Percentiles rank a stretch among this genome's conserved stretches.
These are phyloP conservation scores for Brassica nigra DNA, from an alignment of 345 rosid genomes.

Conservation along the genomic window DNA sequence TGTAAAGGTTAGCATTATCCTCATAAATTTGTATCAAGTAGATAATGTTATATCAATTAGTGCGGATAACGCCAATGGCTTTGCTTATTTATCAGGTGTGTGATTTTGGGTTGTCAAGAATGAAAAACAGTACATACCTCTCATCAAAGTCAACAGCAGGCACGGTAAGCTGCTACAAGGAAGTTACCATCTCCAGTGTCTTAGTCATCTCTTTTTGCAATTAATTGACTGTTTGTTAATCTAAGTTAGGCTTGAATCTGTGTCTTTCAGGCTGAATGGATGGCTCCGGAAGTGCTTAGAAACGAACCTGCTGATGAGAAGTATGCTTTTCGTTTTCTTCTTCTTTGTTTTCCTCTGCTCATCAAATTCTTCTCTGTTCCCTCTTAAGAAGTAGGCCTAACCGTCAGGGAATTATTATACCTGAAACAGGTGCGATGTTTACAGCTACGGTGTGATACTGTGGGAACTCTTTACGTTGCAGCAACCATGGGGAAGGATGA, in stretches of 20 bases:
- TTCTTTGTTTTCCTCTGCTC: background rate
- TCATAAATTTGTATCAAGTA: background rate
- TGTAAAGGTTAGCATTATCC: conserved; percentile 60
- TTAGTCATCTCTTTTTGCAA: background rate
- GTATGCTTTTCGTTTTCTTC: conserved; percentile 46
- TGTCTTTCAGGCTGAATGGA: conserved; percentile 92
- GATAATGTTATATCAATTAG: conserved; percentile 1
- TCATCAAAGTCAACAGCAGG: conserved; percentile 96
- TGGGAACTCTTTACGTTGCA: conserved; percentile 86
- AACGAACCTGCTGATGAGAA: conserved; percentile 96
- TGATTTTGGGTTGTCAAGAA: conserved; percentile 89
- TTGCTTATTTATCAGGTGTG: conserved; percentile 59
- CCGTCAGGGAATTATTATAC: background rate
- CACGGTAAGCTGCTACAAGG: conserved; percentile 56
- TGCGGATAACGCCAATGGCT: background rate
- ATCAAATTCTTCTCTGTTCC: background rate
- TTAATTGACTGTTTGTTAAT: background rate
- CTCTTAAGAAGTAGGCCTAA: background rate
- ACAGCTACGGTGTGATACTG: conserved; percentile 88
- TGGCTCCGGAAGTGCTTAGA: conserved; percentile 98
- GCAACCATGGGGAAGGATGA: conserved; percentile 99
- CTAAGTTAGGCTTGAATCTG: background rate
- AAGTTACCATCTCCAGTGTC: background rate
- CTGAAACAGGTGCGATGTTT: conserved; percentile 88
- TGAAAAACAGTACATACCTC: conserved; percentile 92